Percentiles rank a stretch among this genome's conserved stretches.
These are phyloP conservation scores for Emiliania huxleyi DNA, from an alignment of 78 protist species.

Conservation along the genomic window DNA sequence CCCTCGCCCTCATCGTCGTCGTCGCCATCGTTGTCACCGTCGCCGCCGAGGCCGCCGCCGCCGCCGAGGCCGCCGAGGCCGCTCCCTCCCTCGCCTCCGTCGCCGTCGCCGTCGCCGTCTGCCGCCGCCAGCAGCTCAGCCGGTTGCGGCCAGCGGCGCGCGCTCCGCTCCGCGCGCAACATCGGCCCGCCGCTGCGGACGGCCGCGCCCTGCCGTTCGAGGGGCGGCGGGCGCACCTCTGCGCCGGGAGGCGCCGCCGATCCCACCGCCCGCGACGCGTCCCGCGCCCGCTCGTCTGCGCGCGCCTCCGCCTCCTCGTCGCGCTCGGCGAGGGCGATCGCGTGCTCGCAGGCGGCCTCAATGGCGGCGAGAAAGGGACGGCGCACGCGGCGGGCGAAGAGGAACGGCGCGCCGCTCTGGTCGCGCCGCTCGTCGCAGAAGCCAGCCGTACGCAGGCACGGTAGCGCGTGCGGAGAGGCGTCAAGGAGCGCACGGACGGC, in stretches of 20 bases:
- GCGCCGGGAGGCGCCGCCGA: not conserved
- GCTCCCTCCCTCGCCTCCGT: not conserved
- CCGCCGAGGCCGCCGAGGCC: not conserved
- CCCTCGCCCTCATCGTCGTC: not conserved
- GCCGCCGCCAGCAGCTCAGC: too few relatives aligned
- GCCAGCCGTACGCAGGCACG: not conserved
- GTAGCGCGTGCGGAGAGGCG: not conserved
- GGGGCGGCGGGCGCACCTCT: too few relatives aligned
- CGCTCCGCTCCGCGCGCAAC: not conserved
- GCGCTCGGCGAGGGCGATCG: too few relatives aligned
- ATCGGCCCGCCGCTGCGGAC: too few relatives aligned
- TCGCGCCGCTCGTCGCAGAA: not conserved
- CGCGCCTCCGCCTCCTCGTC: not conserved
- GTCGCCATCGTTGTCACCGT: not conserved
- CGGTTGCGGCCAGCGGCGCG: not conserved
- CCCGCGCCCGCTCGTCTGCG: not conserved
- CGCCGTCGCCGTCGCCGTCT: too few relatives aligned
- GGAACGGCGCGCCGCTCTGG: not conserved
- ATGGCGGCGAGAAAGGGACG: not conserved
- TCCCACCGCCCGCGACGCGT: not conserved
- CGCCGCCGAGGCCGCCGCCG: too few relatives aligned
- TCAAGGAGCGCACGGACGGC: not conserved
- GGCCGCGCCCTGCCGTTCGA: too few relatives aligned
- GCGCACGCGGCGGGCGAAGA: not conserved
- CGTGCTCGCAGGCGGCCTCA: not conserved